Evolutionary conservation across 2,329 filamentous ascomycete species (phyloP), one percentile per base, ranked within the genome.

Genomic region (Fusarium goolgardi): DNA sequence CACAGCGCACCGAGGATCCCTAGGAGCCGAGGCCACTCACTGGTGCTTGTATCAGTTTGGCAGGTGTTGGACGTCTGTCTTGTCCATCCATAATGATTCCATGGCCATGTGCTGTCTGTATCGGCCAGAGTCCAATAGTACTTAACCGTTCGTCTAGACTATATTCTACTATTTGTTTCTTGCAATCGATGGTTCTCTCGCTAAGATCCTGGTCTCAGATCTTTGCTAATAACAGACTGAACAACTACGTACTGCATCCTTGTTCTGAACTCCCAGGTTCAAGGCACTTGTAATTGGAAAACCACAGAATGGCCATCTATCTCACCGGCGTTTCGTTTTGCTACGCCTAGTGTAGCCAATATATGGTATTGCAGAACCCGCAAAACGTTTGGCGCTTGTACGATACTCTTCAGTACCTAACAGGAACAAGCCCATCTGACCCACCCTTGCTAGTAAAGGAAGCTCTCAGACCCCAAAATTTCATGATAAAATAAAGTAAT

Each of bases 401-500:
- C 31, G 35, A 53, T 40, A 29, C 29, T 35, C 13, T 25, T 10
- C 31, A 41, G 32, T 34, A 34, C 43, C 15, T 13, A 59, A 46
- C 61, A 41, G n/a, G 41, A 39, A 15, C 46, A 23, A 35, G 23
- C 32, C 46, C 46, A 50, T 50, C 21, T 12, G 11, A 47, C 31
- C 52, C 65, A 59, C 23, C 65, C 65, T 69, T 69, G 61, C 65
- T 67, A 53, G 51, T 32, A 46, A 29, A 40, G 6, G 23, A 40
- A 56, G 41, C 63, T 37, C 55, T 60, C 57, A 34, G 55, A 46
- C 57, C 44, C 23, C 59, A 59, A 59, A 64, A 63, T 72, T 62
- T 71, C 67, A 44, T 43, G 49, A 70, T 54, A 53, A 73, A 72
- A 72, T 73, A 73, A 70, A 51, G 71, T 56, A 73, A 73, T 73